These are phyloP conservation scores for Carex parvula DNA, from an alignment of 176 grass and related monocot genomes.

Conservation along the genomic window DNA sequence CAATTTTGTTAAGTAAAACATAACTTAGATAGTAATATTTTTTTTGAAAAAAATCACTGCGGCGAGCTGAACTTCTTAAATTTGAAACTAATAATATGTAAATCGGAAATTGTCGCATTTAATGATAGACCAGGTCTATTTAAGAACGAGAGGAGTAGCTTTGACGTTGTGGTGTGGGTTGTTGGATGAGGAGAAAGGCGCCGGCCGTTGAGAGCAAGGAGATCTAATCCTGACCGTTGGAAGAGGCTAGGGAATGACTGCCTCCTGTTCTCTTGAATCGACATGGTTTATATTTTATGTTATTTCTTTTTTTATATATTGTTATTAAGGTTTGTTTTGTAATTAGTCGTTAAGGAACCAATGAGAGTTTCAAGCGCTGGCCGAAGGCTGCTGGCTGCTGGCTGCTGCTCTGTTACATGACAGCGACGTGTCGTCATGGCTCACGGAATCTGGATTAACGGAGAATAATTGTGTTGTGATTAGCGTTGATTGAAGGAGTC, in stretches of 20 bases:
- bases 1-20: background rate
- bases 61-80: background rate
- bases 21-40: background rate
- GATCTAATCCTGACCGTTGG: constrained; percentile 37
- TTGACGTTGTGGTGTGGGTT: constrained; percentile 22
- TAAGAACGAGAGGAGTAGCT: constrained; percentile 5
- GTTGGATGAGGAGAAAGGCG: constrained; percentile 36
- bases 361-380: background rate
- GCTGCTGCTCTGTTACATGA: background rate
- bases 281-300: background rate
- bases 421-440: background rate
- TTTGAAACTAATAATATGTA: background rate
- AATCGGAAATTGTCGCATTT: background rate
- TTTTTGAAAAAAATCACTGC: background rate
- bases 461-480: background rate
- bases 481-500: background rate
- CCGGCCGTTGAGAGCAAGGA: constrained; percentile 29
- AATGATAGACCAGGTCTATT: constrained; percentile 8
- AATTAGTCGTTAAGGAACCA: background rate
- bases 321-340: background rate
- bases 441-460: background rate
- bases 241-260: constrained; percentile 63
- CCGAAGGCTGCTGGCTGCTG: background rate
- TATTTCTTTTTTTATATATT: background rate
- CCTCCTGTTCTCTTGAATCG: constrained; percentile 4